A percentile compares a stretch with the other conserved stretches of the same genome.
These are phyloP conservation scores for Sporothrix schenckii DNA, from an alignment of 2,329 filamentous ascomycete genomes.

Conservation along the genomic window DNA sequence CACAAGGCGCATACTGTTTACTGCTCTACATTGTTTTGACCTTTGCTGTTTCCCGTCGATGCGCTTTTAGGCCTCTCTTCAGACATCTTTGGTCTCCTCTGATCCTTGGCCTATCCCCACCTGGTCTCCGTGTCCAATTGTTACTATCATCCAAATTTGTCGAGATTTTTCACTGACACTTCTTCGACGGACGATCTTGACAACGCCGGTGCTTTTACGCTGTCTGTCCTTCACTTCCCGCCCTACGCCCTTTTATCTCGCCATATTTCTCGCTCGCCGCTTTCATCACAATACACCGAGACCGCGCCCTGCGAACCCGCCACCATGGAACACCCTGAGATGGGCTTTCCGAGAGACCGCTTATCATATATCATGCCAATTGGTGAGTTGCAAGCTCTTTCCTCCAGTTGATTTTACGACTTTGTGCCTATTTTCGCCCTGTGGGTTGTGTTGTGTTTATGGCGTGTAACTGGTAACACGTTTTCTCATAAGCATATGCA, in stretches of 20 bases:
- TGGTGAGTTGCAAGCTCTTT: constrained; percentile 50
- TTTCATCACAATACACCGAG: too few relatives aligned
- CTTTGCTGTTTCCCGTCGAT: not conserved
- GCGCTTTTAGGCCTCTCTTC: constrained; percentile 10
- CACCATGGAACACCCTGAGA: constrained; percentile 43
- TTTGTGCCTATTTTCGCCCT: too few relatives aligned
- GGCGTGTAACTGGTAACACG: not conserved
- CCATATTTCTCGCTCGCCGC: not conserved
- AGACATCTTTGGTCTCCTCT: constrained; percentile 1
- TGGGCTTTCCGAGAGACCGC: constrained; percentile 52
- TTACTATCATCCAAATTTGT: constrained; percentile 1
- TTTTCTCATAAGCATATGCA: not conserved
- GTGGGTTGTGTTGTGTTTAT: too few relatives aligned
- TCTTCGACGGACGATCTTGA: too few relatives aligned
- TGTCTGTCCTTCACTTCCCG: not conserved
- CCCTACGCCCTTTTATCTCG: not conserved
- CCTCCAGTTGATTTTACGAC: not conserved
- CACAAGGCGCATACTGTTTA: constrained; percentile 6
- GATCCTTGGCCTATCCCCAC: not conserved
- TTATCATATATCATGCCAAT: constrained; percentile 58
- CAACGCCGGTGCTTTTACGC: too few relatives aligned
- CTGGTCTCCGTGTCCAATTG: not conserved
- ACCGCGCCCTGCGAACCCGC: not conserved
- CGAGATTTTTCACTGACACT: too few relatives aligned
- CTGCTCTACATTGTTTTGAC: not conserved